A percentile compares a stretch with the other conserved stretches of the same genome.
These are phyloP conservation scores for Linnemannia exigua DNA, from an alignment of 192 early-diverging fungal genomes.

Conservation along the genomic window DNA sequence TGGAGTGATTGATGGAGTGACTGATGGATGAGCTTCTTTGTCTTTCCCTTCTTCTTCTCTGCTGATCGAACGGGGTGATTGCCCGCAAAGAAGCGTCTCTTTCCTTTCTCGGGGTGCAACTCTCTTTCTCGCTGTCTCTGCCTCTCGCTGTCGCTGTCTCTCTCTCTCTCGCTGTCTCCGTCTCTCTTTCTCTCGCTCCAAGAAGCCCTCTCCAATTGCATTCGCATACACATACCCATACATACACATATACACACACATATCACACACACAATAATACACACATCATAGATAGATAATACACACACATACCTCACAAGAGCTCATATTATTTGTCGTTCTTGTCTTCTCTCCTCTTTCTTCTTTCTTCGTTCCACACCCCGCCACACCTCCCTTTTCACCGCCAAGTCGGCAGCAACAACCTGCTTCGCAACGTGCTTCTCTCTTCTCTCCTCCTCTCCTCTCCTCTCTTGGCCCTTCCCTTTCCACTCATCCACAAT, in stretches of 20 bases:
- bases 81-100: background rate
- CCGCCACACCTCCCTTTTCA: background rate
- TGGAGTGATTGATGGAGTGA: no score
- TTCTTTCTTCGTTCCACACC: background rate
- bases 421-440: background rate
- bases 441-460: background rate
- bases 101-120: conserved; percentile 3
- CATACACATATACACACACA: no score
- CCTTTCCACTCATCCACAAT: background rate
- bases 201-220: no score
- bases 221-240: background rate
- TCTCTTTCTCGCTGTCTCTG: background rate
- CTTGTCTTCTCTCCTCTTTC: background rate
- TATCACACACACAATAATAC: background rate
- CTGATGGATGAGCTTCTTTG: no score
- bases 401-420: background rate
- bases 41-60: no score
- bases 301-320: no score
- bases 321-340: background rate
- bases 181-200: background rate
- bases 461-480: background rate
- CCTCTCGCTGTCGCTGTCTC: background rate
- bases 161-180: background rate
- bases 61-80: no score
- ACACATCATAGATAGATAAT: no score